Evolutionary conservation across 352 stramenopile species (phyloP), one percentile per base, ranked within the genome.

Genomic region (Pythium brassicae): DNA sequence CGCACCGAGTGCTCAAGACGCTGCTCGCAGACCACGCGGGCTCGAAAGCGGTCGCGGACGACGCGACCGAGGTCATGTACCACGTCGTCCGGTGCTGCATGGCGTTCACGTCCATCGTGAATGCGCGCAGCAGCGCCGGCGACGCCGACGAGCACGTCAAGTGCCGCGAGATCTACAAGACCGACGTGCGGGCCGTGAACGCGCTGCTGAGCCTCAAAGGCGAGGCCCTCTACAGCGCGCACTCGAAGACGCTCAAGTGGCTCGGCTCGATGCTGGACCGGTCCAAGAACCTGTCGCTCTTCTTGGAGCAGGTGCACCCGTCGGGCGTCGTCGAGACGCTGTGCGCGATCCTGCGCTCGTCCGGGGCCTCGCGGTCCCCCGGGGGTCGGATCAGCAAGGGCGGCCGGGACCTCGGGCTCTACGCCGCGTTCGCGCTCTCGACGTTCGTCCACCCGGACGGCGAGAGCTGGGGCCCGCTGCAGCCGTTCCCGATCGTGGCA

Each of bases 201-300:
- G 58, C 55, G 8, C 34, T 89, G 26, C 60, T 91, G 4, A 66
- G 65, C 17, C 69, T 71, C 20, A 72, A 72, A 37, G 55, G 66
- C 4, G 49, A 55, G 2, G 43, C 62, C 8, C 50, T 84, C 1
- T 58, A 60, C 15, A 60, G 45, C 3, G 70, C 64, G 17, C 73
- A 83, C 27, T 81, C 74, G 0, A 86, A 89, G 55, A 67, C 65
- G 0, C 63, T 94, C 8, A 94, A 94, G 45, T 94, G 84, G 84
- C 61, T 94, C 0, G 84, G 84, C 20, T 80, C 69, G 8, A 88
- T 90, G 71, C 71, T 92, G 4, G 78, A 90, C 68, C 65, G 68
- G 19, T 84, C 83, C 0, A 65, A 61, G 12, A 67, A 86, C 58
- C 42, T 92, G 8, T 79, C 71, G 0, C 62, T 66, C 17, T 59